A percentile compares a stretch with the other conserved stretches of the same genome.
phyloP scores from a whole-genome alignment of 768 basidiomycete species.

The Tulasnella sp. region DNA sequence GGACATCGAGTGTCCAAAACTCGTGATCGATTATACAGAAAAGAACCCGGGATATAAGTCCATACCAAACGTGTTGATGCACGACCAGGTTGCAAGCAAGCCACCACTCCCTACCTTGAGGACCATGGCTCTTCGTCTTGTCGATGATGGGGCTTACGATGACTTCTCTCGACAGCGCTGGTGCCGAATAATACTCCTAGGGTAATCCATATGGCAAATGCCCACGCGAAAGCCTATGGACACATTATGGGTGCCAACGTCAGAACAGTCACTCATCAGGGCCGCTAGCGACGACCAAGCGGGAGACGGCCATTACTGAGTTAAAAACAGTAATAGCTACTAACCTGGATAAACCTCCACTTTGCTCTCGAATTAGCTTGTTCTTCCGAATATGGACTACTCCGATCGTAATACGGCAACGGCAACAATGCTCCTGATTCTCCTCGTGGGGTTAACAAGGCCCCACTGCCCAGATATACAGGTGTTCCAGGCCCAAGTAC shows the following conservation, averaged over 20 bases:
- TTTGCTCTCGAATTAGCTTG: slow-evolving; percentile 42
- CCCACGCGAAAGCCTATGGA: slow-evolving; percentile 40
- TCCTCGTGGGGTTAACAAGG: neutral
- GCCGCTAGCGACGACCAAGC: neutral
- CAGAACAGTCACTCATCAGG: neutral
- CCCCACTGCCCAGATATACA: neutral
- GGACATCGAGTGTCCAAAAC: neutral
- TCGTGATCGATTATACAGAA: neutral
- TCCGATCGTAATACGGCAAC: slow-evolving; percentile 46
- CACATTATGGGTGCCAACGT: neutral
- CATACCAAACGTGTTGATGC: neutral
- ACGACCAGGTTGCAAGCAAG: neutral
- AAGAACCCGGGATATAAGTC: neutral
- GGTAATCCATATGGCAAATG: slow-evolving; percentile 36
- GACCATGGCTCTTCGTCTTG: neutral
- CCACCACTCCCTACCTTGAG: slow-evolving; percentile 15
- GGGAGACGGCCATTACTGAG: neutral
- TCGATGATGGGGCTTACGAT: neutral
- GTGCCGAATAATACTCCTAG: slow-evolving; percentile 34
- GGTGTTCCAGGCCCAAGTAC: neutral
- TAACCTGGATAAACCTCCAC: slow-evolving; percentile 42
- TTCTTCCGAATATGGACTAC: slow-evolving; percentile 40
- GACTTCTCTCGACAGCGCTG: slow-evolving; percentile 30
- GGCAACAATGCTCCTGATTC: neutral
- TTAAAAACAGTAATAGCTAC: neutral